Evolutionary conservation across 257 asterid genomes (phyloP).

Genomic region (Nicotiana attenuata): DNA sequence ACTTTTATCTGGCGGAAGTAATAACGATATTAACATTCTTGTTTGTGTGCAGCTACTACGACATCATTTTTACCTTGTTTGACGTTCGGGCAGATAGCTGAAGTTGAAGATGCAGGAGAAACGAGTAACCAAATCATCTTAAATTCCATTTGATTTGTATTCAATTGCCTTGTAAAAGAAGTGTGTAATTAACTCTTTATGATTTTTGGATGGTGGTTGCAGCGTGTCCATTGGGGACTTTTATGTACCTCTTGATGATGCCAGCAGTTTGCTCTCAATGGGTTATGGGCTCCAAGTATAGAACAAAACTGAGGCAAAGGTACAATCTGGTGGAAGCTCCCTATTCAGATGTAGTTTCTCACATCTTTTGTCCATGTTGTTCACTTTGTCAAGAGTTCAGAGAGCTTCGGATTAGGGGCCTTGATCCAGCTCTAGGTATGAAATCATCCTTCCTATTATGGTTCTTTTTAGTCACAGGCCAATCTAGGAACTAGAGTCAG

Average conservation of each 20-base stretch:
- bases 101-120: slow-evolving; percentile 40
- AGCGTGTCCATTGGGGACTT: slow-evolving; percentile 37
- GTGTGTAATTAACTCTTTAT: background rate
- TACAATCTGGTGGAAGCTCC: slow-evolving; percentile 51
- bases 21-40: background rate
- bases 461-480: background rate
- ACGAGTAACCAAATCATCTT: slow-evolving; percentile 19
- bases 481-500: background rate
- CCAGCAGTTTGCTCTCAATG: slow-evolving; percentile 34
- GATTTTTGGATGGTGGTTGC: background rate
- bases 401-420: slow-evolving; percentile 38
- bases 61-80: slow-evolving; percentile 44
- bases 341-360: slow-evolving; percentile 33
- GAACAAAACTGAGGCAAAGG: slow-evolving; percentile 33
- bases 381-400: slow-evolving; percentile 52
- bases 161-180: background rate
- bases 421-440: slow-evolving; percentile 43
- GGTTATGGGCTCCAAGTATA: slow-evolving; percentile 39
- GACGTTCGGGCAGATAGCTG: slow-evolving; percentile 50
- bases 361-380: slow-evolving; percentile 37
- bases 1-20: background rate
- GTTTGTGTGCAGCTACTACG: slow-evolving; percentile 34
- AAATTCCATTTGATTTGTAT: background rate
- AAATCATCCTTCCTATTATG: background rate
- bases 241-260: slow-evolving; percentile 37